Percentiles rank a stretch among this genome's conserved stretches.
These are phyloP conservation scores for Citrus australasica DNA, from an alignment of 345 rosid species.

Conservation along the genomic window DNA sequence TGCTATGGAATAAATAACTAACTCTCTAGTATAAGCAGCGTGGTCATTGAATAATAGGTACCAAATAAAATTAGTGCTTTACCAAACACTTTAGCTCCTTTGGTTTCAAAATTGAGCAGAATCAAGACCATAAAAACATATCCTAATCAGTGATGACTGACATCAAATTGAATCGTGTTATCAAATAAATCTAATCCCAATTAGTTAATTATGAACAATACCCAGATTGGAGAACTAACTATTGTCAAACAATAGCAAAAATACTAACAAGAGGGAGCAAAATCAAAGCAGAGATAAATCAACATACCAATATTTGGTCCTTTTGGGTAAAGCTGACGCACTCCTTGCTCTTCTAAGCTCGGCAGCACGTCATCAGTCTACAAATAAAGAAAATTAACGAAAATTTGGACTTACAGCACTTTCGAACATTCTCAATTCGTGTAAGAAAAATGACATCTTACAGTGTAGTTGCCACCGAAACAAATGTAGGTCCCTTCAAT, in stretches of 20 bases:
- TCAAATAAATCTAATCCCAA: not conserved
- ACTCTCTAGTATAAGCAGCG: no score
- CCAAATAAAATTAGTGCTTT: no score
- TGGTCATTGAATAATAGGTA: no score
- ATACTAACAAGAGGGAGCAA: not conserved
- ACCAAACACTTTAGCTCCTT: no score
- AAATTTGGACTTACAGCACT: not conserved
- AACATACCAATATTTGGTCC: slow-evolving; percentile 67
- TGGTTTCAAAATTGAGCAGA: no score
- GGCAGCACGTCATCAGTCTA: slow-evolving; percentile 90
- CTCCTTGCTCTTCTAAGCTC: slow-evolving; percentile 89
- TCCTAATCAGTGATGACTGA: not conserved
- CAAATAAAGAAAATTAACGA: not conserved
- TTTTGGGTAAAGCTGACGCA: slow-evolving; percentile 68
- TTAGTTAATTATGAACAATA: not conserved
- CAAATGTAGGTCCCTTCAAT: slow-evolving; percentile 75
- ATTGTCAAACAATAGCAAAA: not conserved
- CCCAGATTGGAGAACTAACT: not conserved
- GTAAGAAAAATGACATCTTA: slow-evolving; percentile 19
- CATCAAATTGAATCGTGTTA: not conserved
- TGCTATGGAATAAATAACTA: no score
- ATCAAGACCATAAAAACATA: no score
- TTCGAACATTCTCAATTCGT: not conserved
- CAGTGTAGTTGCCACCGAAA: slow-evolving; percentile 73
- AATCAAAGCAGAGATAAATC: slow-evolving; percentile 1